A percentile compares a stretch with the other conserved stretches of the same genome.
Evolutionary conservation across 306 rosid genomes (phyloP).

Genomic region (Dryas alaskensis): DNA sequence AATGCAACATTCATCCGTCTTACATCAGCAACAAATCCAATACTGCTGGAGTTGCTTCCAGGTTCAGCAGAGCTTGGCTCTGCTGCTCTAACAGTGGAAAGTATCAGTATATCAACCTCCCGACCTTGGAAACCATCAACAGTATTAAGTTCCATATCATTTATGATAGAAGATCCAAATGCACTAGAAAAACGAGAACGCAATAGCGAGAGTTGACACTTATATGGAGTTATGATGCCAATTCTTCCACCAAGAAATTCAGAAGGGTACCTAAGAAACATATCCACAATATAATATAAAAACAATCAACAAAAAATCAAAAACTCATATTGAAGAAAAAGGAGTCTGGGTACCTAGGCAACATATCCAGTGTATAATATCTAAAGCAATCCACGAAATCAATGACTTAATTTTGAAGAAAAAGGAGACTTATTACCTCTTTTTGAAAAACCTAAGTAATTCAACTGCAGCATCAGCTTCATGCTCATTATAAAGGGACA

Average conservation of each 20-base stretch:
- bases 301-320: constrained; percentile 27
- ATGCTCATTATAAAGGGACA: constrained; percentile 82
- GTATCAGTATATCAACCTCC: constrained; percentile 87
- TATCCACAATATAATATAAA: constrained; percentile 21
- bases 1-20: constrained; percentile 99
- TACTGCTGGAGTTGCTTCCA: constrained; percentile 50
- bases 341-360: constrained; percentile 29
- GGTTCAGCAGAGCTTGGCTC: constrained; percentile 37
- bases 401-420: background rate
- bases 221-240: constrained; percentile 91
- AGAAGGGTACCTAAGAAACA: constrained; percentile 60
- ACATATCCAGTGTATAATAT: background rate
- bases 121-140: constrained; percentile 99
- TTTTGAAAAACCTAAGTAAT: constrained; percentile 62
- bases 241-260: constrained; percentile 77
- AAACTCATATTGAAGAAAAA: constrained; percentile 4
- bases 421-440: constrained; percentile 39
- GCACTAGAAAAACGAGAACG: constrained; percentile 70
- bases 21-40: constrained; percentile 96
- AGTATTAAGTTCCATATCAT: constrained; percentile 75
- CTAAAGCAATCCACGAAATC: background rate
- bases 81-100: constrained; percentile 93
- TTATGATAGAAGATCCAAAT: constrained; percentile 66
- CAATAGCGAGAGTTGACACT: constrained; percentile 74
- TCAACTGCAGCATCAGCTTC: constrained; percentile 94